These are phyloP conservation scores for Capsicum baccatum DNA, from an alignment of 257 asterid species.

Conservation along the genomic window DNA sequence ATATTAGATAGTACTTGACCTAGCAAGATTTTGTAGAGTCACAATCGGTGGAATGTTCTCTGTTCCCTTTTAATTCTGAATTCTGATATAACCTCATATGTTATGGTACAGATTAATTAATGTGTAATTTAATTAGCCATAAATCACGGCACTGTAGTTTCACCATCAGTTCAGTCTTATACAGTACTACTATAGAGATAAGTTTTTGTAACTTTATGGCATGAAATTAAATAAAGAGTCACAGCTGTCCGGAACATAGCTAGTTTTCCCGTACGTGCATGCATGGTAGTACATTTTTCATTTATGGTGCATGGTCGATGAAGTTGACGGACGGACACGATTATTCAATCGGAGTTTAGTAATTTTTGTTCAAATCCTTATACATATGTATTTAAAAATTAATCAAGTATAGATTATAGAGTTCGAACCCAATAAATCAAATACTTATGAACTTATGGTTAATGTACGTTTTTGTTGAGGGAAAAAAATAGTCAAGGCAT, in stretches of 20 bases:
- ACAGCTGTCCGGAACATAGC: not conserved
- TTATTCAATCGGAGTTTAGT: not conserved
- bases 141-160: slow-evolving; percentile 8
- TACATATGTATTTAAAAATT: not conserved
- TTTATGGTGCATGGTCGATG: not conserved
- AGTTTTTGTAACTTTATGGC: not conserved
- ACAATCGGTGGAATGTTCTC: not conserved
- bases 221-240: slow-evolving; percentile 15
- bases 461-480: too few species aligned
- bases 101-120: not conserved
- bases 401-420: not conserved
- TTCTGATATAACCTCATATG: not conserved
- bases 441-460: not conserved
- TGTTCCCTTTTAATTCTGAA: not conserved
- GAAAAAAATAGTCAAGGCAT: too few species aligned
- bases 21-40: not conserved
- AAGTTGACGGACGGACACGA: not conserved
- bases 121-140: not conserved
- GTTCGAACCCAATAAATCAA: not conserved
- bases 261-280: not conserved
- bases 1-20: not conserved
- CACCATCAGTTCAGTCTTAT: not conserved
- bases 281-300: not conserved
- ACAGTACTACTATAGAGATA: not conserved
- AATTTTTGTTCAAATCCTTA: not conserved